Percentiles rank a stretch among this genome's conserved stretches.
These are phyloP conservation scores for Bryopsis sp. DNA, from an alignment of 139 green algal genomes.

Conservation along the genomic window DNA sequence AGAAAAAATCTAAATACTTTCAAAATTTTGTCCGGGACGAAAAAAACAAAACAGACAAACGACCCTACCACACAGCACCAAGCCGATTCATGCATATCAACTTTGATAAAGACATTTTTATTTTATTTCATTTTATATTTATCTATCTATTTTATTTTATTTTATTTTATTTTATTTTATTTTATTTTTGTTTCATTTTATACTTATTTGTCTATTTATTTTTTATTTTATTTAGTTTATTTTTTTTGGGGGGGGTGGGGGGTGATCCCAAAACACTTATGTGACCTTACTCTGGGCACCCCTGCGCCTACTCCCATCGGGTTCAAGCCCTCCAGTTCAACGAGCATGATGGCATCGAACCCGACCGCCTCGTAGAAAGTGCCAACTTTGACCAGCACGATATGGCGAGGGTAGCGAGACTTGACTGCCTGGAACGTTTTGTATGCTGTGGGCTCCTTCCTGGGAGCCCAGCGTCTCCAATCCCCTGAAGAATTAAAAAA, in stretches of 20 bases:
- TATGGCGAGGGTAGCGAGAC: neutral
- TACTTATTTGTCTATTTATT: too few relatives aligned
- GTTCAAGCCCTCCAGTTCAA: slow-evolving; percentile 71
- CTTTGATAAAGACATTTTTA: too few relatives aligned
- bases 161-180: too few relatives aligned
- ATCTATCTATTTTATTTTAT: too few relatives aligned
- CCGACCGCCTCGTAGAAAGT: slow-evolving; percentile 82
- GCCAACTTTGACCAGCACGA: slow-evolving; percentile 42
- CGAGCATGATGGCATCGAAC: slow-evolving; percentile 73
- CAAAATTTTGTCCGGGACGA: neutral
- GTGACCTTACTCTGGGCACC: slow-evolving; percentile 67
- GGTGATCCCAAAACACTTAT: slow-evolving; percentile 31
- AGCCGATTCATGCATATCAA: neutral
- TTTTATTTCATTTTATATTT: too few relatives aligned
- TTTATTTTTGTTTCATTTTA: too few relatives aligned
- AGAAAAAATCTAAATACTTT: neutral
- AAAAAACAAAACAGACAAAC: neutral
- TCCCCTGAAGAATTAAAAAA: too few relatives aligned
- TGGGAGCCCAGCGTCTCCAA: too few relatives aligned
- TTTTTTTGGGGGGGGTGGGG: neutral
- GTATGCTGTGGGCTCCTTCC: neutral
- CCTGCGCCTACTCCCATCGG: slow-evolving; percentile 44
- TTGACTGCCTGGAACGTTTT: neutral
- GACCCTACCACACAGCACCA: neutral
- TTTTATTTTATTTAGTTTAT: neutral